Conservation (phyloP, 176 grass and related monocot genomes). For the Guadua angustifolia region DNA sequence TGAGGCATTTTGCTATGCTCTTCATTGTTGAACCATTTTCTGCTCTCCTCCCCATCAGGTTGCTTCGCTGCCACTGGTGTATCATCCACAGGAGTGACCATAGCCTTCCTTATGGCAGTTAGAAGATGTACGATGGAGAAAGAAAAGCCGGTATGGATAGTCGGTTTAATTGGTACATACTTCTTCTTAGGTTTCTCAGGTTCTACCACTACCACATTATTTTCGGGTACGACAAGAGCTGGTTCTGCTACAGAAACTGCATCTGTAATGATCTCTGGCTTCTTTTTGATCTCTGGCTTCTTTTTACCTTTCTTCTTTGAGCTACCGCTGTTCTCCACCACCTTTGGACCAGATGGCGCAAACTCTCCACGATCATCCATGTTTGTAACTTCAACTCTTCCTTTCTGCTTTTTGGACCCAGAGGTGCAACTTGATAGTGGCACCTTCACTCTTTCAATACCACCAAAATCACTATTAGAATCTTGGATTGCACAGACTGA, state of each 20-base stretch:
- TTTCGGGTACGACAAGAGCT: constrained; percentile 49
- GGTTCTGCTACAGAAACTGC: constrained; percentile 45
- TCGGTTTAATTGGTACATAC: constrained; percentile 82
- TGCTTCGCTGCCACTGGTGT: constrained; percentile 37
- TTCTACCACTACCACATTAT: constrained; percentile 54
- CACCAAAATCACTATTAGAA: constrained; percentile 50
- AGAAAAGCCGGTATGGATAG: constrained; percentile 92
- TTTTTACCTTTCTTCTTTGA: constrained; percentile 92
- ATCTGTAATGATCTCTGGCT: constrained; percentile 52
- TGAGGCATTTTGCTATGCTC: constrained; percentile 54
- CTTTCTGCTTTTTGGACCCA: constrained; percentile 68
- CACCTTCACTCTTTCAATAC: constrained; percentile 47
- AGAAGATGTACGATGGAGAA: constrained; percentile 97
- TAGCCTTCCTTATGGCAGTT: constrained; percentile 85
- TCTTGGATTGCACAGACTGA: constrained; percentile 47
- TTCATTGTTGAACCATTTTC: constrained; percentile 49
- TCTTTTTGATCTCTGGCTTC: constrained; percentile 75
- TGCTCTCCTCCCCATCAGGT: constrained; percentile 53
- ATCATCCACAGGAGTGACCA: constrained; percentile 66
- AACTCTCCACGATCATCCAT: constrained; percentile 53
- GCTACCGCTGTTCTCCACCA: constrained; percentile 49
- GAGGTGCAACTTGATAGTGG: constrained; percentile 54
- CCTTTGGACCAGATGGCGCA: constrained; percentile 48
- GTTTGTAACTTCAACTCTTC: constrained; percentile 55
- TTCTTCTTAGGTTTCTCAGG: constrained; percentile 90